phyloP scores from a whole-genome alignment of 169 alveolate genomes.

The Cryptosporidium parvum region DNA sequence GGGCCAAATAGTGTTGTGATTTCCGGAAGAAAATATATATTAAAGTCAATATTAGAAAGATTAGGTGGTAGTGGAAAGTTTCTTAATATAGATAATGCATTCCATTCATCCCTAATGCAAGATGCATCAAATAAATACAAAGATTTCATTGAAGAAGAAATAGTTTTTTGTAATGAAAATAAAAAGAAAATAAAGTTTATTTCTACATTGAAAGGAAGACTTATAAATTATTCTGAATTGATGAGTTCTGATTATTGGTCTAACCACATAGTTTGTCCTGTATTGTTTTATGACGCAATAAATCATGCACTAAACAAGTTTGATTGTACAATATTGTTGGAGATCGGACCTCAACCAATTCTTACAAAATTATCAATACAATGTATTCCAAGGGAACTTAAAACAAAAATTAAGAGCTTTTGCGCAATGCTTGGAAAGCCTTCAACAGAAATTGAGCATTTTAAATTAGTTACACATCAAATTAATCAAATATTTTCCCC shows the following conservation, averaged over 20 bases:
- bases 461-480: neutral
- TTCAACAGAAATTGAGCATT: conserved; percentile 23
- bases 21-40: conserved; percentile 14
- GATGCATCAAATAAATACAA: conserved; percentile 8
- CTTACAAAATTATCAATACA: conserved; percentile 46
- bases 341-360: conserved; percentile 57
- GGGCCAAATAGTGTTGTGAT: conserved; percentile 60
- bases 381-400: conserved; percentile 31
- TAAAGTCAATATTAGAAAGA: conserved; percentile 3
- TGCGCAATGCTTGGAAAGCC: conserved; percentile 30
- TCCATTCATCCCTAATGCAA: conserved; percentile 48
- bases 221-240: conserved; percentile 1
- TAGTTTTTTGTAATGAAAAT: neutral
- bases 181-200: conserved; percentile 17
- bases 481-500: neutral
- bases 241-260: conserved; percentile 62
- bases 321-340: conserved; percentile 7
- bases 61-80: conserved; percentile 46
- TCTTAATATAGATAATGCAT: conserved; percentile 49
- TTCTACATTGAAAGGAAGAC: conserved; percentile 34
- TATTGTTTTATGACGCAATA: conserved; percentile 51
- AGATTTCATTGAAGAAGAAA: conserved; percentile 53
- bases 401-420: conserved; percentile 3
- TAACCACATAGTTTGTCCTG: conserved; percentile 42
- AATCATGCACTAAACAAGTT: conserved; percentile 12